Evolutionary conservation across 768 basidiomycete genomes (phyloP), one percentile per base, ranked within the genome.

Genomic region (Pulveroboletus sp.): DNA sequence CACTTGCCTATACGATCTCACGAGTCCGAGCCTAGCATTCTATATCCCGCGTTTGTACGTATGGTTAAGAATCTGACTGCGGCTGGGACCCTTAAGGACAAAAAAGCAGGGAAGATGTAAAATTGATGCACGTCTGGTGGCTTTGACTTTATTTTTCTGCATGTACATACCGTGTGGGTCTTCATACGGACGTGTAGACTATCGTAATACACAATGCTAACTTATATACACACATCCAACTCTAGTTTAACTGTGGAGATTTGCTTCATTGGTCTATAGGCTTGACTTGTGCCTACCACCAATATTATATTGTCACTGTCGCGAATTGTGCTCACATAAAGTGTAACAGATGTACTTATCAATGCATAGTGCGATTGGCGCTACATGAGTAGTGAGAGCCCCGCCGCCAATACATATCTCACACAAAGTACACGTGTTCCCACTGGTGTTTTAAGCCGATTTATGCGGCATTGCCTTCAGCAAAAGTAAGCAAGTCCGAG

Each of bases 401-500:
- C 24, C 49, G 32, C 9, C 27, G 27, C 27, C 27, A 18, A 43
- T 40, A 48, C 39, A 33, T 33, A 37, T 42, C 21, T 26, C 47
- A 36, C 27, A 53, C 40, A 38, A 24, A 33, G 49, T 49, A 46
- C 47, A 51, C 47, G 38, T 18, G n/a, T 15, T 44, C 39, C 36
- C 39, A 31, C 10, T 27, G 14, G 7, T 26, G 4, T 27, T 36
- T 50, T 39, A 32, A 47, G 10, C 13, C 26, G 28, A 39, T 69
- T 79, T 78, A 89, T 66, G 81, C 71, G 43, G 83, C 75, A 49
- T 73, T 79, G 41, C 77, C 83, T 75, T 91, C 90, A 52, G 89
- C 86, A 56, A 91, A 84, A 68, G 77, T 84, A 65, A 95, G 84
- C 64, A 99, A 78, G 71, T 98, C 95, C 57, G 91, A 93, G 76